These are phyloP conservation scores for Lenzites betulinus DNA, from an alignment of 768 basidiomycete genomes.

Conservation along the genomic window DNA sequence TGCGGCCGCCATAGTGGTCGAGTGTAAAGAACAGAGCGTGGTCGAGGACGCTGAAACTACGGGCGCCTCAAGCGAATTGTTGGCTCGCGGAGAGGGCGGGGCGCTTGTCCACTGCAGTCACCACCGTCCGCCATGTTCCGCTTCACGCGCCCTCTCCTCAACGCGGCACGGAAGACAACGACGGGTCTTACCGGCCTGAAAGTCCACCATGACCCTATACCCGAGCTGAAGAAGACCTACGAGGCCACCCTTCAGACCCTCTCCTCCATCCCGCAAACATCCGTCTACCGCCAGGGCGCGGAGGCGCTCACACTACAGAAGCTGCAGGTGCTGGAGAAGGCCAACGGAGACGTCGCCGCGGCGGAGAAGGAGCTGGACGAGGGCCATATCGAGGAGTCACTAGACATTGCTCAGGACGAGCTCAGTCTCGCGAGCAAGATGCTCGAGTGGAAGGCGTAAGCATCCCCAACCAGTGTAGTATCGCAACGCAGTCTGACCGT, in stretches of 20 bases:
- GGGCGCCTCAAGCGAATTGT: conserved; percentile 5
- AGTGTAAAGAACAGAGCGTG: conserved; percentile 6
- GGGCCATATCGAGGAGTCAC: conserved; percentile 84
- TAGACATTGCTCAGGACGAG: conserved; percentile 85
- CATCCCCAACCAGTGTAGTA: conserved; percentile 27
- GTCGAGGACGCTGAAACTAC: conserved; percentile 2
- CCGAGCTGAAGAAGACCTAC: conserved; percentile 75
- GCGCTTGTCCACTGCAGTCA: conserved; percentile 11
- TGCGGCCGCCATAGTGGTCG: conserved; percentile 41
- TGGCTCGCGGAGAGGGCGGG: background rate
- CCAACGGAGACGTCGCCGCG: conserved; percentile 61
- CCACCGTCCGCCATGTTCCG: conserved; percentile 62
- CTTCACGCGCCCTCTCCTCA: conserved; percentile 69
- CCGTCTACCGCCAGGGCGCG: conserved; percentile 87
- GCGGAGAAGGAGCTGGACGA: conserved; percentile 80
- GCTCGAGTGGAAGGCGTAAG: conserved; percentile 96
- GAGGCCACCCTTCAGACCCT: conserved; percentile 72
- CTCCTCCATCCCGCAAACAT: conserved; percentile 70
- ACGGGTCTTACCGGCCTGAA: conserved; percentile 86
- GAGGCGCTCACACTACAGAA: conserved; percentile 85
- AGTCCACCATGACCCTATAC: conserved; percentile 84
- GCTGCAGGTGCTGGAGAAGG: conserved; percentile 68
- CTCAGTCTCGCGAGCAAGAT: conserved; percentile 75
- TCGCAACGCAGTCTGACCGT: conserved; percentile 5
- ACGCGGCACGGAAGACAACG: conserved; percentile 66